Evolutionary conservation across 768 basidiomycete genomes (phyloP).

Genomic region (Boletus sp.): DNA sequence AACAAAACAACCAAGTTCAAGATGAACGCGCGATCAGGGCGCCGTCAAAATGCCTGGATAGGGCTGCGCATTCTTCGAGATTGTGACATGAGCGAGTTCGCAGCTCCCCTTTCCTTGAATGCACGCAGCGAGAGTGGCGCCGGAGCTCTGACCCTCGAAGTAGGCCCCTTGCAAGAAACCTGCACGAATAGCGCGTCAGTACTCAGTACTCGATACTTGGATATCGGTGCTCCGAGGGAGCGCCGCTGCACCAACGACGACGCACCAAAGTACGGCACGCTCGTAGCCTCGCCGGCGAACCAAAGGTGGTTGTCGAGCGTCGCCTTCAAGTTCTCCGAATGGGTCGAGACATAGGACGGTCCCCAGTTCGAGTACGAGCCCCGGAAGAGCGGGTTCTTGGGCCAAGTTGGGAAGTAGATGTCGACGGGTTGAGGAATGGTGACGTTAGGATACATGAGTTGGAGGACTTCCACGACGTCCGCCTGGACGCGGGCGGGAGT

Average conservation of each 20-base stretch:
- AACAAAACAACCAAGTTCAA: no score
- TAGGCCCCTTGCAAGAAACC: constrained; percentile 62
- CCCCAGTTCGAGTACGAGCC: constrained; percentile 71
- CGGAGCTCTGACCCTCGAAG: constrained; percentile 48
- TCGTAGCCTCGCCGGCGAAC: constrained; percentile 66
- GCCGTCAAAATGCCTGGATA: constrained; percentile 25
- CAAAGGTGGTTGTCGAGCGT: constrained; percentile 50
- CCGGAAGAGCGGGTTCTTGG: constrained; percentile 41
- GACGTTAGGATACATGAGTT: constrained; percentile 54
- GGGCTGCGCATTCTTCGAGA: constrained; percentile 33
- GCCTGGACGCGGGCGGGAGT: constrained; percentile 43
- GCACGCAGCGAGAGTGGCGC: constrained; percentile 41
- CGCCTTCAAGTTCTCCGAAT: constrained; percentile 56
- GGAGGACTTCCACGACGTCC: constrained; percentile 59
- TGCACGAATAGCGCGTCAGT: constrained; percentile 15
- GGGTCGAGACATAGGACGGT: constrained; percentile 51
- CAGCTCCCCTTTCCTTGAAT: constrained; percentile 30
- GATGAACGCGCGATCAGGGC: no score
- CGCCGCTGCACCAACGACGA: not conserved
- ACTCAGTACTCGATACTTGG: not conserved
- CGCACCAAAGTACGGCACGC: constrained; percentile 55
- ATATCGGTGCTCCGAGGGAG: no score
- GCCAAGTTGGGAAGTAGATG: constrained; percentile 58
- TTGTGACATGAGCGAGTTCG: constrained; percentile 25
- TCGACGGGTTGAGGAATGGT: constrained; percentile 54